Conservation (phyloP, 257 asterid genomes). For the Nicotiana attenuata region DNA sequence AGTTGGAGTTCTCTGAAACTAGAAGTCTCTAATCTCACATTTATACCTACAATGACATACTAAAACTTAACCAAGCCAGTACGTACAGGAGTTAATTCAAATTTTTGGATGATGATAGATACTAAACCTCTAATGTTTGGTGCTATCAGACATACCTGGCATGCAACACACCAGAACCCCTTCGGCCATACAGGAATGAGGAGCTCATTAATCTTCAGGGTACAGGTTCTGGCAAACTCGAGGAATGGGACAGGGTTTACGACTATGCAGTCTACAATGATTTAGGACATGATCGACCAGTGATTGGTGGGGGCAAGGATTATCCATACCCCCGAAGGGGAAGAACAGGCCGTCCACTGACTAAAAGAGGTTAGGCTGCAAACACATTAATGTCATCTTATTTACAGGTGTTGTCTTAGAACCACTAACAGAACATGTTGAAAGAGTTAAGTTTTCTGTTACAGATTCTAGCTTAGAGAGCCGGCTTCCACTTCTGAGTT, state of each 20-base stretch:
- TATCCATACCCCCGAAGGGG: conserved; percentile 86
- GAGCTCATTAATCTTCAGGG: conserved; percentile 75
- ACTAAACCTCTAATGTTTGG: neutral
- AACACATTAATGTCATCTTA: neutral
- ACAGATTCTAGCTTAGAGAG: conserved; percentile 70
- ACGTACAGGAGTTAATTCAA: neutral
- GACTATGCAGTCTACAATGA: conserved; percentile 87
- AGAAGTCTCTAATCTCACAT: neutral
- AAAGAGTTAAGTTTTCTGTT: neutral
- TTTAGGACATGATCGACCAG: conserved; percentile 62
- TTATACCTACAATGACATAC: neutral
- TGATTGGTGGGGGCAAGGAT: conserved; percentile 61
- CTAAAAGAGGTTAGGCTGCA: conserved; percentile 44
- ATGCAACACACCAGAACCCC: conserved; percentile 57
- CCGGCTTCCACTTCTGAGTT: conserved; percentile 48
- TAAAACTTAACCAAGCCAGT: neutral
- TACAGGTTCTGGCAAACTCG: conserved; percentile 43
- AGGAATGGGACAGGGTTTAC: conserved; percentile 92
- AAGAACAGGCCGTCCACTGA: conserved; percentile 70
- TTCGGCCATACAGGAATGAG: conserved; percentile 52
- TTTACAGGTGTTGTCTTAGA: neutral
- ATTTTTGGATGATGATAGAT: neutral
- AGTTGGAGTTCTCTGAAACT: neutral
- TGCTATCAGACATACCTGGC: conserved; percentile 61
- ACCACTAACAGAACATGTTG: neutral